Percentiles rank a stretch among this genome's conserved stretches.
phyloP scores from a whole-genome alignment of 441 rosid genomes.

The Codiaeum variegatum region DNA sequence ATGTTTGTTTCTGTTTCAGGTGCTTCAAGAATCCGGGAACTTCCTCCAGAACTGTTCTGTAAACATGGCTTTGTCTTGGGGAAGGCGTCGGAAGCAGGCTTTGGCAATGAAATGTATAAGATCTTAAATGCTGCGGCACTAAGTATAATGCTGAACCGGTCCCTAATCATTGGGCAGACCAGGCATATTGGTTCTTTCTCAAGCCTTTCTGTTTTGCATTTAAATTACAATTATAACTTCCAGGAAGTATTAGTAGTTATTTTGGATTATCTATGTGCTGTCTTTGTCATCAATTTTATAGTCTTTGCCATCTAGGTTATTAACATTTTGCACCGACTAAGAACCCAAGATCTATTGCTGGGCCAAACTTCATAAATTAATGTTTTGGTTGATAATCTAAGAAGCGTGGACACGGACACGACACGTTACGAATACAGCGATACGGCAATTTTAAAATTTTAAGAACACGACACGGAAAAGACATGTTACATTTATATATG shows the following conservation, averaged over 20 bases:
- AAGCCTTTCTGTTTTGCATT: conserved; percentile 48
- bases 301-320: not conserved
- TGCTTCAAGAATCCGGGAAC: conserved; percentile 55
- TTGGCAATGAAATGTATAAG: conserved; percentile 98
- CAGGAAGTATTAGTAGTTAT: not conserved
- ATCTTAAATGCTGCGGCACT: conserved; percentile 78
- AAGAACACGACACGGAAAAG: too few species aligned
- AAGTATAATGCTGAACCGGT: conserved; percentile 84
- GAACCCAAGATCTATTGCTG: not conserved
- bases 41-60: conserved; percentile 77
- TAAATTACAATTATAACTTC: not conserved
- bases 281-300: not conserved
- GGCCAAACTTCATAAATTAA: not conserved
- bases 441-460: too few species aligned
- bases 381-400: not conserved
- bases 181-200: conserved; percentile 99
- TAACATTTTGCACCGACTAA: not conserved
- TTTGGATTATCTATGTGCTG: not conserved
- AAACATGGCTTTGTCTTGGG: conserved; percentile 76
- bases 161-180: conserved; percentile 95
- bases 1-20: conserved; percentile 39
- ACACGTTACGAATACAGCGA: too few species aligned
- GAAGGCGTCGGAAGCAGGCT: conserved; percentile 94
- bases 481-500: too few species aligned
- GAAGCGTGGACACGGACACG: too few species aligned